Base-by-base conservation (phyloP, 2,329 filamentous ascomycete genomes). In the Neospermospora avenae region DNA sequence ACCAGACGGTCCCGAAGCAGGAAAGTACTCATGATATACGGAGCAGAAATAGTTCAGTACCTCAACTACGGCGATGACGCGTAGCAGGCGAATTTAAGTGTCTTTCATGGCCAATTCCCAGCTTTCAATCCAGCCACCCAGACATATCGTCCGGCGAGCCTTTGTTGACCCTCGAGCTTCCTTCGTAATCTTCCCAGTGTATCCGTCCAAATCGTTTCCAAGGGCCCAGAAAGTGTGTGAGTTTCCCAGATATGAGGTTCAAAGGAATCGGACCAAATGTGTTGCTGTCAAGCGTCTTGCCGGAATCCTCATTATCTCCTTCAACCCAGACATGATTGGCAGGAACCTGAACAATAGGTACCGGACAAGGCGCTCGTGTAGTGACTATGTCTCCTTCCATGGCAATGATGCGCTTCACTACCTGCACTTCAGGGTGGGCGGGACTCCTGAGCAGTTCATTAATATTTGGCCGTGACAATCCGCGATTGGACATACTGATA, bases 251-350 rank as follows among this genome's bases (percentile, higher is more conserved):
- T 37, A 98, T 83, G 64, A 98, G 73, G 57, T 83, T 84, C 65
- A 84, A 84, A 24, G 89, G 88, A 51, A 96, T 85, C 3, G 95
- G 91, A 0, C 95, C 95, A 74, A 96, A 97, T 13, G 85, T 85
- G 75, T 96, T 96, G 74, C 92, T 96, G 76, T 99, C 95, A 61
- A 87, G 74, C 58, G 85, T 91, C 68, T 84, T 83, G 54, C 83
- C 81, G 68, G 84, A 83, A 69, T 83, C 83, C 59, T 67, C 69
- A 45, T 74, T 74, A 13, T 99, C 95, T 1, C 95, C 95, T 73
- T 98, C 93, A 0, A 99, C 85, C 95, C 95, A 99, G 28, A 98
- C 81, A 77, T 98, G 93, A 18, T 91, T 91, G 63, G 81, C 81
- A 4, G 93, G 93, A 22, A 99, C 84, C 63, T 82, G 81, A 48